Evolutionary conservation across 257 asterid species (phyloP).

Genomic region (Solanum bukasovii): DNA sequence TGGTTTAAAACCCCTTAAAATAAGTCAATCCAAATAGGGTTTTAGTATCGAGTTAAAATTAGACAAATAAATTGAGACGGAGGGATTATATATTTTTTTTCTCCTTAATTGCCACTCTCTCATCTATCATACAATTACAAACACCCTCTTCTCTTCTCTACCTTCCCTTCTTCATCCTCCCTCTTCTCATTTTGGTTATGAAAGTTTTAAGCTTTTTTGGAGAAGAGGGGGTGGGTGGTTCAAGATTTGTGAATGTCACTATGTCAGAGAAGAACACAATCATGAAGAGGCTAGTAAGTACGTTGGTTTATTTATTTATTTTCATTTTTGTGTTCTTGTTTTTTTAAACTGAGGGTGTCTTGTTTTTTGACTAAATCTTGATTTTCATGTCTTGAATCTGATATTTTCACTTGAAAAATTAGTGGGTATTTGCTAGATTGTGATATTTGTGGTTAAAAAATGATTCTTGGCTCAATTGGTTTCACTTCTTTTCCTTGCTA

Average conservation of each 20-base stretch:
- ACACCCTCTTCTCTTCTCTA: background rate
- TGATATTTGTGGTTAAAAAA: slow-evolving; percentile 1
- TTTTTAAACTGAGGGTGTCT: background rate
- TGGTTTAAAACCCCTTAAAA: rapidly evolving
- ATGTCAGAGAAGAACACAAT: slow-evolving; percentile 32
- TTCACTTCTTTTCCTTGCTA: background rate
- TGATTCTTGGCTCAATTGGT: background rate
- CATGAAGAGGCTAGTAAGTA: slow-evolving; percentile 99
- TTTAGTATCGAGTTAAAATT: background rate
- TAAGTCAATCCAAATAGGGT: too few relatives aligned
- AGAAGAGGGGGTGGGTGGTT: slow-evolving; percentile 8
- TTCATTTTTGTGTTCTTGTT: background rate
- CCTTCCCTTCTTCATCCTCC: slow-evolving; percentile 11
- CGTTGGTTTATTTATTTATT: slow-evolving; percentile 33
- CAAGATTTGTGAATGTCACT: slow-evolving; percentile 2
- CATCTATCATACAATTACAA: slow-evolving; percentile 47
- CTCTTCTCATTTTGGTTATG: slow-evolving; percentile 12
- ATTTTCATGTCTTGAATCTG: background rate
- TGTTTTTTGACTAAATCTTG: background rate
- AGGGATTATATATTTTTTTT: background rate
- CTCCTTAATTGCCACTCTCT: slow-evolving; percentile 66
- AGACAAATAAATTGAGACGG: background rate
- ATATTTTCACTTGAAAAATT: background rate
- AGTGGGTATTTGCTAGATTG: background rate
- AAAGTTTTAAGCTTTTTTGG: slow-evolving; percentile 12